phyloP scores from a whole-genome alignment of 129 eudicot genomes.

The Ambrosia artemisiifolia region DNA sequence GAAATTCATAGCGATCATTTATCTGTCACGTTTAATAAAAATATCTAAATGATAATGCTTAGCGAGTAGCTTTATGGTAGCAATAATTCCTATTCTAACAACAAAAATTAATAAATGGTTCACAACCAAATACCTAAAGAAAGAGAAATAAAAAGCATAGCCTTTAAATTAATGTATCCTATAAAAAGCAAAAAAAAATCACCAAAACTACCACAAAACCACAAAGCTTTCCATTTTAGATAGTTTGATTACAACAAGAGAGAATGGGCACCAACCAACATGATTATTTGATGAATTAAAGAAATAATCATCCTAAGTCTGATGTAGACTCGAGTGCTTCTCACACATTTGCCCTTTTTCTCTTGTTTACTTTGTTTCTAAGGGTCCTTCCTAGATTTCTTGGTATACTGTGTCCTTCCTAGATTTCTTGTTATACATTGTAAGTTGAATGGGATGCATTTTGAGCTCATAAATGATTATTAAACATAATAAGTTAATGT shows the following conservation, averaged over 20 bases:
- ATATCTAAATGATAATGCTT: background rate
- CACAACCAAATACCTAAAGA: background rate
- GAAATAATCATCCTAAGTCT: background rate
- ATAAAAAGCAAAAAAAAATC: background rate
- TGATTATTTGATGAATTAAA: background rate
- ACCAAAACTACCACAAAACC: background rate
- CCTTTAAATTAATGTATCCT: background rate
- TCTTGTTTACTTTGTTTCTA: slow-evolving; percentile 1
- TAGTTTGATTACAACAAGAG: slow-evolving; percentile 1
- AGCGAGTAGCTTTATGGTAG: slow-evolving; percentile 15
- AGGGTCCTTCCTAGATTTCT: background rate
- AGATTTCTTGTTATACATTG: background rate
- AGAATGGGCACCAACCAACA: background rate
- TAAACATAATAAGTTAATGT: background rate
- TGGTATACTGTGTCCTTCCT: slow-evolving; percentile 5
- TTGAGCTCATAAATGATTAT: background rate
- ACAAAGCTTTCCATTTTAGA: background rate
- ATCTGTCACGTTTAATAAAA: slow-evolving; percentile 43
- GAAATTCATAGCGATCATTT: slow-evolving; percentile 97
- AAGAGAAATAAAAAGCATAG: background rate
- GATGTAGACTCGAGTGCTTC: slow-evolving; percentile 6
- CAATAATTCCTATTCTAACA: background rate
- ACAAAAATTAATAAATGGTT: slow-evolving; percentile 1
- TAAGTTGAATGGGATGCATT: slow-evolving; percentile 3
- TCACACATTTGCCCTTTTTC: background rate